Percentiles rank a stretch among this genome's conserved stretches.
Conservation (phyloP, 1,284 basidiomycete species). For the Ceratobasidium theobromae region DNA sequence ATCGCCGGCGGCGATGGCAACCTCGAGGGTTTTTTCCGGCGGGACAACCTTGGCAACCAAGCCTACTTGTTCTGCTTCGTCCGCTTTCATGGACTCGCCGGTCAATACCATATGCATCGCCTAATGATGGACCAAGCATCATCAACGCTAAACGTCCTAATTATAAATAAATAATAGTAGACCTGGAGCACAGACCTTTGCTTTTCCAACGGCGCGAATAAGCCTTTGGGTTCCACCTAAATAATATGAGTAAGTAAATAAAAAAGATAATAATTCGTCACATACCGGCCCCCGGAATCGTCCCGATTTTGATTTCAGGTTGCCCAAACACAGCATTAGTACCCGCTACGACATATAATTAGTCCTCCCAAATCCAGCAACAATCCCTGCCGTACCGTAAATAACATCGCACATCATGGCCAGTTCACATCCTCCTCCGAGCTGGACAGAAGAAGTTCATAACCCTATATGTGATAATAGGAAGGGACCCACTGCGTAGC, state of each 20-base stretch:
- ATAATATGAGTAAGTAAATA: background rate
- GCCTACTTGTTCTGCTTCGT: slow-evolving; percentile 30
- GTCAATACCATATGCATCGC: slow-evolving; percentile 35
- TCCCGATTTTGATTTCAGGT: slow-evolving; percentile 70
- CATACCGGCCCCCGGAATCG: slow-evolving; percentile 59
- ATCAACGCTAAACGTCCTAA: background rate
- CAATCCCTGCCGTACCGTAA: background rate
- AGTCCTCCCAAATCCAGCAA: slow-evolving; percentile 41
- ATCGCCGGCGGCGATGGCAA: slow-evolving; percentile 30
- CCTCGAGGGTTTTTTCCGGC: slow-evolving; percentile 22
- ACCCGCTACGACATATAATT: slow-evolving; percentile 59
- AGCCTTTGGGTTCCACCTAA: slow-evolving; percentile 56
- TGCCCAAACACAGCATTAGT: slow-evolving; percentile 62
- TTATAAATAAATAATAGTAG: background rate
- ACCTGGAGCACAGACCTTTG: slow-evolving; percentile 47
- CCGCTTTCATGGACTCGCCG: slow-evolving; percentile 31
- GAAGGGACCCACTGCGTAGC: slow-evolving; percentile 55
- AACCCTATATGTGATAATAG: background rate
- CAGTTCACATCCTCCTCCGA: slow-evolving; percentile 68
- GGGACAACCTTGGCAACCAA: slow-evolving; percentile 31
- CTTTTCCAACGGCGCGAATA: slow-evolving; percentile 62
- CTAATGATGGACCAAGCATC: background rate
- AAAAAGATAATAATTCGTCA: background rate
- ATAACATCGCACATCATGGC: slow-evolving; percentile 56
- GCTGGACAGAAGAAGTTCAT: slow-evolving; percentile 42